phyloP scores from a whole-genome alignment of 225 moss, liverwort and hornwort species.

The Bryoerythrophyllum caledonicum region DNA sequence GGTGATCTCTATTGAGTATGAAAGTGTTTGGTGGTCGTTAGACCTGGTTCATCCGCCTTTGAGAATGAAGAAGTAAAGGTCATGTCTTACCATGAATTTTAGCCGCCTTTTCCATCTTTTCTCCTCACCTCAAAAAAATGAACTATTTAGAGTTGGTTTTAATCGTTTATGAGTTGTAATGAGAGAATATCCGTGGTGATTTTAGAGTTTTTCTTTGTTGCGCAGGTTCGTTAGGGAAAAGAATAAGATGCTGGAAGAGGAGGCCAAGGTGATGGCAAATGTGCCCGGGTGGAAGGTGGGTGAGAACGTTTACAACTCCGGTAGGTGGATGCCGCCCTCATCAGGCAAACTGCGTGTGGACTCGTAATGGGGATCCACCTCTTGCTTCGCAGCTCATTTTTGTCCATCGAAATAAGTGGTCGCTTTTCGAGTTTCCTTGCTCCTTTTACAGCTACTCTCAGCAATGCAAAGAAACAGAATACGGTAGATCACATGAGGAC shows the following conservation, averaged over 20 bases:
- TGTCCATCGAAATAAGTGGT: slow-evolving; percentile 27
- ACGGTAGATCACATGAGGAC: slow-evolving; percentile 6
- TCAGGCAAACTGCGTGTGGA: slow-evolving; percentile 71
- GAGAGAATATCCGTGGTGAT: too few species aligned
- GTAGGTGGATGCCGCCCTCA: slow-evolving; percentile 89
- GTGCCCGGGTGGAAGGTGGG: slow-evolving; percentile 94
- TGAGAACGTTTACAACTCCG: slow-evolving; percentile 78
- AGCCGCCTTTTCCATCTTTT: too few species aligned
- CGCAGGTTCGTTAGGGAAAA: slow-evolving; percentile 78
- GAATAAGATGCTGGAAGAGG: slow-evolving; percentile 70
- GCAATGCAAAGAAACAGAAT: slow-evolving; percentile 18
- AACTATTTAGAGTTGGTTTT: too few species aligned
- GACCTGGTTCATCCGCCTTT: too few species aligned
- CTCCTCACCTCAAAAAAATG: too few species aligned
- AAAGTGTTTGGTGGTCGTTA: too few species aligned
- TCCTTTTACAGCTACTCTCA: neutral
- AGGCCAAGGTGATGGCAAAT: slow-evolving; percentile 77
- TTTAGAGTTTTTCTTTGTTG: neutral
- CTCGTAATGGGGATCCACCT: slow-evolving; percentile 23
- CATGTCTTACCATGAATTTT: too few species aligned
- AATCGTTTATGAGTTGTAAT: too few species aligned
- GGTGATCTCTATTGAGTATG: too few species aligned
- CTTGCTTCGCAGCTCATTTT: slow-evolving; percentile 36
- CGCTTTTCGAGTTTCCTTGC: slow-evolving; percentile 15
- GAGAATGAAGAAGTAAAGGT: too few species aligned